Percentiles rank a stretch among this genome's conserved stretches.
These are phyloP conservation scores for Coemansia sp. DNA, from an alignment of 192 early-diverging fungal genomes.

Conservation along the genomic window DNA sequence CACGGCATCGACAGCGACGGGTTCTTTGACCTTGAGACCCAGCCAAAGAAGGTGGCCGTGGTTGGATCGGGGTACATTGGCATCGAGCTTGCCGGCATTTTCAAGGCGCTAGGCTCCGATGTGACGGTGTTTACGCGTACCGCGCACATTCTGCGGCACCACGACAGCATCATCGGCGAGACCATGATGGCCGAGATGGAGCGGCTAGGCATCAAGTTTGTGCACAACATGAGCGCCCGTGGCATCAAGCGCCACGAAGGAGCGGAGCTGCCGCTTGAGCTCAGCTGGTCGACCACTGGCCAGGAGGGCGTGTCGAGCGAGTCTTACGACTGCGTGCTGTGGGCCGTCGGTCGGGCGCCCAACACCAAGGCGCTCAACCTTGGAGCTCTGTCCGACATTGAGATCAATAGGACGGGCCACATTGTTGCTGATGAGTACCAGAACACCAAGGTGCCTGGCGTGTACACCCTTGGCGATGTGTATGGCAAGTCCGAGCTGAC, in stretches of 20 bases:
- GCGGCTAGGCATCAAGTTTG: conserved; percentile 78
- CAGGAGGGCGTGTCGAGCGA: conserved; percentile 25
- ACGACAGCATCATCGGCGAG: conserved; percentile 82
- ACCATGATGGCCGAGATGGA: conserved; percentile 75
- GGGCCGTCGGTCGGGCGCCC: conserved; percentile 88
- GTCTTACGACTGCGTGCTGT: conserved; percentile 83
- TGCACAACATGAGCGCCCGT: conserved; percentile 60
- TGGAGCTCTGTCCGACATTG: conserved; percentile 59
- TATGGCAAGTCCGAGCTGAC: conserved; percentile 90
- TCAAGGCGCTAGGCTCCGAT: conserved; percentile 81
- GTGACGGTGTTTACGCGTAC: conserved; percentile 86
- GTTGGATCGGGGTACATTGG: conserved; percentile 96
- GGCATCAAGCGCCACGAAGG: conserved; percentile 60
- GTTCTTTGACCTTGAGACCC: conserved; percentile 90
- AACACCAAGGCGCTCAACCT: conserved; percentile 73
- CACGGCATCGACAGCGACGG: conserved; percentile 89
- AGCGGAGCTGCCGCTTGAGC: conserved; percentile 56
- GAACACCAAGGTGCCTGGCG: conserved; percentile 64
- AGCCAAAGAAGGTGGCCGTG: conserved; percentile 90
- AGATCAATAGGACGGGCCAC: conserved; percentile 64
- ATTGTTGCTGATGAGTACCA: conserved; percentile 87
- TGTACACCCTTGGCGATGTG: conserved; percentile 94
- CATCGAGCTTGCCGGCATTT: conserved; percentile 92
- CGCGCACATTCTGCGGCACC: conserved; percentile 77
- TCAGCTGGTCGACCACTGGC: conserved; percentile 40